Base-by-base conservation (phyloP, 176 grass and related monocot species). In the Ampelocalamus luodianensis region DNA sequence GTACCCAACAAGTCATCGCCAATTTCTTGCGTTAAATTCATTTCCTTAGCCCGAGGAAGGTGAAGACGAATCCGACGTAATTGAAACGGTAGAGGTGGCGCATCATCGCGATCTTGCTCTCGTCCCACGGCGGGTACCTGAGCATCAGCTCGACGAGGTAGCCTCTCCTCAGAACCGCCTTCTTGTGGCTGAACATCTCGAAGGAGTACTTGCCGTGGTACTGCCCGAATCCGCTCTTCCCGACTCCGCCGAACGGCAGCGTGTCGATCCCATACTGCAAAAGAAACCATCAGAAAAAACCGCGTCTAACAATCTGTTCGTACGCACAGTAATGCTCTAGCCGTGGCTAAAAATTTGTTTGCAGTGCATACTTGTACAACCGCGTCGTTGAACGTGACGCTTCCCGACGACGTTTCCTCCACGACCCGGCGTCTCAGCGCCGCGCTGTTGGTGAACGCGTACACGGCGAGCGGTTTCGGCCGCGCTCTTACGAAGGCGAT, bases 171-270 rank as follows among this genome's bases (percentile, higher is more conserved):
- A 85, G 69, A 7, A 99, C 90, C 20, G 96, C 55, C 86, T 99
- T 99, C 88, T 48, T 91, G 73, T 99, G 93, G 71, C 91, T 94
- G 93, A 99, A 99, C 83, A 95, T 79, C 46, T 96, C 90, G 78
- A 96, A 96, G 10, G 96, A 96, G 88, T 89, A 90, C 93, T 91
- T 96, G 81, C 93, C 96, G 69, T 99, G 96, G 70, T 99, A 99
- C 70, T 91, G 88, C 44, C 96, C 93, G 37, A 94, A 94, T 3
- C 96, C 96, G 86, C 96, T 99, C 65, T 83, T 68, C 0, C 96
- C 96, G 26, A 94, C 87, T 78, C 96, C 96, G 12, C 93, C 96
- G 82, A 99, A 99, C 32, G 96, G 96, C 24, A 96, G 68, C 50
- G 78, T 48, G 40, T 99, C 97, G 4, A 88, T n/a, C 10, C 82